Evolutionary conservation across 2,329 filamentous ascomycete genomes (phyloP), one percentile per base, ranked within the genome.

Genomic region (Proliferodiscus dingleyae): DNA sequence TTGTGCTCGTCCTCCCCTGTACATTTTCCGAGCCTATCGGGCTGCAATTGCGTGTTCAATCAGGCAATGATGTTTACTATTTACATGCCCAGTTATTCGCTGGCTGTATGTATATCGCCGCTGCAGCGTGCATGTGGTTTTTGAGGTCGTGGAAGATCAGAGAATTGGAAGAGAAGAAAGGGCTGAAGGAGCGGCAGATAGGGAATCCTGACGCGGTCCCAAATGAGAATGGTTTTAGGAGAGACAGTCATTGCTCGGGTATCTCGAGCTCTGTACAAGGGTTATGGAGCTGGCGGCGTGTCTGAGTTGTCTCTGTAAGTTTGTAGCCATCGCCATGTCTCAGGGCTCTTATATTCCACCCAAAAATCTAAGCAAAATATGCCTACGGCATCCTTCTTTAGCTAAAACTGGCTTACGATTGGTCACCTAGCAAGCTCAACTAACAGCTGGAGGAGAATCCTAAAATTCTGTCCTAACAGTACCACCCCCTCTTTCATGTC

Each of bases 1-100:
- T 90, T 21, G 71, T 81, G 5, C 72, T 91, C 13, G 78, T 84
- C 4, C 62, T 89, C 8, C 87, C 87, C 0, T 78, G 78, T 10
- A 87, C 83, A 0, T 89, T 83, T 54, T 75, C 79, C 29, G 79
- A 83, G 54, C 67, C 75, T 0, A 79, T 81, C 49, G 77, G 70
- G 0, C 64, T 81, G 9, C 68, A 77, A 51, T 71, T 81, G 45
- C 70, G 76, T 28, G 63, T 63, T 2, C 64, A 65, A 2, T 69
- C 70, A n/a, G 70, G 69, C 0, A 66, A 69, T 22, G n/a, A n/a
- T n/a, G n/a, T n/a, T n/a, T 69, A 62, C 13, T 83, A 81, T 54
- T 68, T 78, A 0, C 71, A 75, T 10, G 73, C 78, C 2, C 80
- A 83, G 57, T 53, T 83, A 1, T 83, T 80, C 55, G 71, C 75